Evolutionary conservation across 306 rosid genomes (phyloP).

Genomic region (Quercus ilex): DNA sequence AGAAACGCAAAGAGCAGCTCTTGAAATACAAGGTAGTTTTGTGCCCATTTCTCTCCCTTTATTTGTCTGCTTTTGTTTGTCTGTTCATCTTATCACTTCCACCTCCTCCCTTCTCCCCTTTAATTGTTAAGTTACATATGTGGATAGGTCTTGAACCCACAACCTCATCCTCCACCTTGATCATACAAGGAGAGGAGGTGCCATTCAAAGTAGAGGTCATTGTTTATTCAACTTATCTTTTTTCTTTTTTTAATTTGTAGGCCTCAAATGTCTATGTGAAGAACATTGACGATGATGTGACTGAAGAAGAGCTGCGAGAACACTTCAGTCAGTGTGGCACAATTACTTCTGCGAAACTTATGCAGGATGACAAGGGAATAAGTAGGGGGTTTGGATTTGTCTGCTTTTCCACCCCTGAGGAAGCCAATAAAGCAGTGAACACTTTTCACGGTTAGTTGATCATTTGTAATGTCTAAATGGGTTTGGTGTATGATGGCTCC

Average conservation of each 20-base stretch:
- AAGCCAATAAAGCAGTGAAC: conserved; percentile 81
- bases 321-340: conserved; percentile 72
- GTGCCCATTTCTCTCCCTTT: conserved; percentile 3
- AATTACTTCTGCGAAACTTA: conserved; percentile 79
- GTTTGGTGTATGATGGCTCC: neutral
- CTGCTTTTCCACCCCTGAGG: conserved; percentile 81
- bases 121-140: too few species aligned
- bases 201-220: neutral
- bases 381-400: conserved; percentile 92
- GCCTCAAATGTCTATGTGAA: conserved; percentile 85
- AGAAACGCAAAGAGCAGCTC: conserved; percentile 73
- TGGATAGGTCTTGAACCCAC: too few species aligned
- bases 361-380: conserved; percentile 73
- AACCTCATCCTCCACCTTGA: too few species aligned
- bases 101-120: too few species aligned
- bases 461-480: neutral
- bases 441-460: conserved; percentile 65
- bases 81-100: neutral
- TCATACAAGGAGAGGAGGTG: too few species aligned
- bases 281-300: conserved; percentile 74
- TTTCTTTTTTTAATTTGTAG: conserved; percentile 35
- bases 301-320: conserved; percentile 57
- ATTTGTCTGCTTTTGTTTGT: neutral
- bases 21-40: conserved; percentile 54
- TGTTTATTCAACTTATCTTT: conserved; percentile 12